phyloP scores from a whole-genome alignment of 2,329 filamentous ascomycete genomes.

The Arthrocladium fulminans region DNA sequence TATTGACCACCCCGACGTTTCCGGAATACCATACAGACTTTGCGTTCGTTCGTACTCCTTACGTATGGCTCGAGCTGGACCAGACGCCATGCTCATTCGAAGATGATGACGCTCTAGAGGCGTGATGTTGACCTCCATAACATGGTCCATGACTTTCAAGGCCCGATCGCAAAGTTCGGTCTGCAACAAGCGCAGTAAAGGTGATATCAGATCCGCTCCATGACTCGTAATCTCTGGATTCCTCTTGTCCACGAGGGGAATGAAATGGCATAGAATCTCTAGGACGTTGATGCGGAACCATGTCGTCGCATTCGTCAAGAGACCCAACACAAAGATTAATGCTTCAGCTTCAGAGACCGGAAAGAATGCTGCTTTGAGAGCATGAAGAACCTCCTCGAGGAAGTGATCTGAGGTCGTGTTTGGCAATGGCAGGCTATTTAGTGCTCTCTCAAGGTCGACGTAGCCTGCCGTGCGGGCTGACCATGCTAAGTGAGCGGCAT shows the following conservation, averaged over 20 bases:
- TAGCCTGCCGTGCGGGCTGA: not conserved
- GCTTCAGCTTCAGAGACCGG: slow-evolving; percentile 74
- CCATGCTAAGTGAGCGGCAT: slow-evolving; percentile 27
- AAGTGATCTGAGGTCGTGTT: slow-evolving; percentile 46
- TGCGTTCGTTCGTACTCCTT: slow-evolving; percentile 94
- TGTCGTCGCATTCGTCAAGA: slow-evolving; percentile 76
- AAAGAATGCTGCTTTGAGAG: slow-evolving; percentile 69
- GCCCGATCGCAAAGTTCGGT: slow-evolving; percentile 92
- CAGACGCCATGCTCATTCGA: slow-evolving; percentile 94
- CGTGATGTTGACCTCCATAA: slow-evolving; percentile 86
- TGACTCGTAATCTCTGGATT: slow-evolving; percentile 82
- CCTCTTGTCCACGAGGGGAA: slow-evolving; percentile 87
- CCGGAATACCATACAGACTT: slow-evolving; percentile 91
- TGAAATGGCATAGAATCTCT: slow-evolving; percentile 73
- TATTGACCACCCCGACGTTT: slow-evolving; percentile 92
- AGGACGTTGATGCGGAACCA: slow-evolving; percentile 94
- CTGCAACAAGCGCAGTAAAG: slow-evolving; percentile 76
- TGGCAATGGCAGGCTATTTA: not conserved
- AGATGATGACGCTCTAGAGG: slow-evolving; percentile 91
- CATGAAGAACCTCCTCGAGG: slow-evolving; percentile 60
- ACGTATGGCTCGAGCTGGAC: slow-evolving; percentile 72
- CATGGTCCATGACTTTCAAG: slow-evolving; percentile 81
- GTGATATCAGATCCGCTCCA: slow-evolving; percentile 90
- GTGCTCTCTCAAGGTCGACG: not conserved
- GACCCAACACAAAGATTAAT: slow-evolving; percentile 80